Evolutionary conservation across 2,329 filamentous ascomycete genomes (phyloP).

Genomic region (Cadophora sp.): DNA sequence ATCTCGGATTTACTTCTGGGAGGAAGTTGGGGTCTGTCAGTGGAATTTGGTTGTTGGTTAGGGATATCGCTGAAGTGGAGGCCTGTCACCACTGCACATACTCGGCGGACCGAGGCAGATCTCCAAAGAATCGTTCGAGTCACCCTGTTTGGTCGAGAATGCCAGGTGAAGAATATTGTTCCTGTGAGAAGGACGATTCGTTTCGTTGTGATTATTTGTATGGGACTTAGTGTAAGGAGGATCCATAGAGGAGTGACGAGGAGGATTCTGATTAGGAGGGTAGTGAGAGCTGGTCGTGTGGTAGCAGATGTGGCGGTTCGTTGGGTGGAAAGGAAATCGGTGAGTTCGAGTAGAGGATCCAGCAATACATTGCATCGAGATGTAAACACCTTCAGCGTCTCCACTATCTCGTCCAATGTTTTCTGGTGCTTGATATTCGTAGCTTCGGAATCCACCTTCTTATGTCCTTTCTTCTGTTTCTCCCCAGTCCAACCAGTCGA

Average conservation of each 20-base stretch:
- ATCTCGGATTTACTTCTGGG: slow-evolving; percentile 39
- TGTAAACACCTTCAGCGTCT: slow-evolving; percentile 89
- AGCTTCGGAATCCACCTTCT: slow-evolving; percentile 57
- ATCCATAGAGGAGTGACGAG: slow-evolving; percentile 91
- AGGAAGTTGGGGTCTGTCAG: slow-evolving; percentile 44
- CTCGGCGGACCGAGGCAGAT: slow-evolving; percentile 73
- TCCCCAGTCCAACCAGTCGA: slow-evolving; percentile 80
- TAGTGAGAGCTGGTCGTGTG: slow-evolving; percentile 86
- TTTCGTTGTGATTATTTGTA: slow-evolving; percentile 85
- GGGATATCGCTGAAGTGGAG: slow-evolving; percentile 69
- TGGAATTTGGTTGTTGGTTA: slow-evolving; percentile 32
- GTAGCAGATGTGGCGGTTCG: slow-evolving; percentile 90
- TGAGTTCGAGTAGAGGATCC: slow-evolving; percentile 86
- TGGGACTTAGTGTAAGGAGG: slow-evolving; percentile 78
- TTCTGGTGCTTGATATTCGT: slow-evolving; percentile 82
- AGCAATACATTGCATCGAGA: slow-evolving; percentile 90
- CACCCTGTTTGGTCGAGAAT: slow-evolving; percentile 85
- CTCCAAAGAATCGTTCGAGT: slow-evolving; percentile 90
- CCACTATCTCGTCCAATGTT: slow-evolving; percentile 95
- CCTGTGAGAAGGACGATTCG: slow-evolving; percentile 86
- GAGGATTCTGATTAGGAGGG: slow-evolving; percentile 87
- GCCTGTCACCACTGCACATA: slow-evolving; percentile 79
- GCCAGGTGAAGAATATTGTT: slow-evolving; percentile 88
- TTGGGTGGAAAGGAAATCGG: slow-evolving; percentile 92
- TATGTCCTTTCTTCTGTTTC: slow-evolving; percentile 59